These are phyloP conservation scores for Ziziphus jujuba DNA, from an alignment of 306 rosid genomes.

Conservation along the genomic window DNA sequence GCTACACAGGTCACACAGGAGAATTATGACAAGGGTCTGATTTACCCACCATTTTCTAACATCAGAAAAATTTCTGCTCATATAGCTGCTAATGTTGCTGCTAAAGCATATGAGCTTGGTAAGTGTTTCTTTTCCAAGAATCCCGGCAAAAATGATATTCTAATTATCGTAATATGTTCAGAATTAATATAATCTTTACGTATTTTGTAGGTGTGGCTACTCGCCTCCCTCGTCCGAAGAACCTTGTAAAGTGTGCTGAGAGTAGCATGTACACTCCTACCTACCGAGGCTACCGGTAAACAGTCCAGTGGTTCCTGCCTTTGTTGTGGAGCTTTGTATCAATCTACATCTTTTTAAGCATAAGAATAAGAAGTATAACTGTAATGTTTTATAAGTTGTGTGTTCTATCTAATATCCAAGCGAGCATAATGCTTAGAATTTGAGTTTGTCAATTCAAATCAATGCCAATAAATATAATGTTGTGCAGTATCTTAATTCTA, in stretches of 20 bases:
- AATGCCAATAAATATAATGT: too few relatives aligned
- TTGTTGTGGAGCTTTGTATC: neutral
- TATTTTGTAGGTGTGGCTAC: constrained; percentile 68
- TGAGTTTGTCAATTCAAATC: too few relatives aligned
- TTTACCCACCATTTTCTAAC: constrained; percentile 66
- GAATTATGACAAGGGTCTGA: constrained; percentile 55
- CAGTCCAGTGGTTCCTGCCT: neutral
- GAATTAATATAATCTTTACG: constrained; percentile 9
- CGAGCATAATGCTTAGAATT: too few relatives aligned
- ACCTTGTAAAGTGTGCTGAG: constrained; percentile 81
- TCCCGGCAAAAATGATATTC: neutral
- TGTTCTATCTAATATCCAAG: too few relatives aligned
- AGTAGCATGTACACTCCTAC: constrained; percentile 86
- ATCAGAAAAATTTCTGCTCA: constrained; percentile 85
- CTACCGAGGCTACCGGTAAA: constrained; percentile 68
- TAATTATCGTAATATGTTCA: neutral
- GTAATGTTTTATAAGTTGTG: too few relatives aligned
- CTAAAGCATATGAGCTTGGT: constrained; percentile 91
- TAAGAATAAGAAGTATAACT: too few relatives aligned
- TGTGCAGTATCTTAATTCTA: too few relatives aligned
- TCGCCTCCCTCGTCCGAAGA: constrained; percentile 76
- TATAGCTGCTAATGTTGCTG: constrained; percentile 86
- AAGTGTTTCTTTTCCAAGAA: constrained; percentile 12
- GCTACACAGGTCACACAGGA: constrained; percentile 70
- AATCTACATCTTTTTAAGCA: neutral